Evolutionary conservation across 1,284 basidiomycete species (phyloP), one percentile per base, ranked within the genome.

Genomic region (Irpex sp.): DNA sequence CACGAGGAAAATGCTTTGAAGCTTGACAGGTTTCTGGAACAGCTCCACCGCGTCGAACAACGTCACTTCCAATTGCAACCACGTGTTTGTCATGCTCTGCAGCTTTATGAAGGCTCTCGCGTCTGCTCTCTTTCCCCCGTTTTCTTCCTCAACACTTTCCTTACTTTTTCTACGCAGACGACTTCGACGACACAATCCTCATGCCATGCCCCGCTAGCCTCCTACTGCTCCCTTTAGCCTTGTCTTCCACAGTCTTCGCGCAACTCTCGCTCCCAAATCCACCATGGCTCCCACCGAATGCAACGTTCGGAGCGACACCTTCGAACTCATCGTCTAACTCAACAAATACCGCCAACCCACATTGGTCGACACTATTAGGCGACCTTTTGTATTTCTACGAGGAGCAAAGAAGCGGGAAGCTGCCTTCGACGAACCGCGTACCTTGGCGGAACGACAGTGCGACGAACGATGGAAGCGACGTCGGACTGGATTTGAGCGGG

Each of bases 371-470:
- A 44, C 77, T 96, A 0, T 82, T 97, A 0, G 94, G 93, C 11
- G 87, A 92, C 74, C 75, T 90, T 38, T 75, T 97, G 19, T 97
- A 87, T 73, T 97, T 96, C 75, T 97, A 96, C 73, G 95, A 97
- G 67, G 94, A 88, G 0, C 95, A 97, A 72, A 82, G 95, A 49
- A 92, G 91, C 64, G 94, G 95, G 11, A 81, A 80, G 56, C 81
- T 97, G 4, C 85, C 90, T 0, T 70, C 75, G 9, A 81, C 80
- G 4, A 93, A 93, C 67, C 84, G 95, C 26, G 93, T 97, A 0
- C 71, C 81, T 13, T 97, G 96, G 96, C 82, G 96, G 59, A 97
- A 97, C 69, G 84, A 88, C 65, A 93, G 90, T 72, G 84, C 85
- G 19, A 70, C 89, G 31, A 77, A 86, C 34, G 96, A 98, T 75